Base-by-base conservation (phyloP, 2,329 filamentous ascomycete species). In the Leptodontidium sp. region DNA sequence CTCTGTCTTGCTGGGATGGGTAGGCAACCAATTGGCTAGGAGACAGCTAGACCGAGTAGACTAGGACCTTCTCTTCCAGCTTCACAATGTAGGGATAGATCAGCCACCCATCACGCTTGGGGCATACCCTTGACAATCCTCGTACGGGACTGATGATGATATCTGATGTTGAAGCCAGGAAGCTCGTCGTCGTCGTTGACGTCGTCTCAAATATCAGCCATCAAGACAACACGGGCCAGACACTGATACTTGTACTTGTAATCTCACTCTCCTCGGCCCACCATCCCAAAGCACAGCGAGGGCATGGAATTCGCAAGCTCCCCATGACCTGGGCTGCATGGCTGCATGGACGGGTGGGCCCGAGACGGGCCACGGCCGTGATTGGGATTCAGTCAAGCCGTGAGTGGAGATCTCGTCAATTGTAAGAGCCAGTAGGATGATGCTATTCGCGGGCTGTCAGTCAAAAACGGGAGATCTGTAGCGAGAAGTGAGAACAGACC, bases 401-500 rank as follows among this genome's bases (percentile, higher is more conserved):
- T 45, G 38, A 26, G 45, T 47, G 45, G 45, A 2, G 14, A 47
- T 21, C 45, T 17, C 12, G n/a, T 21, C 45, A 17, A 47, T 2
- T n/a, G 5, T 14, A 29, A 26, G 45, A 24, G 21, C 55, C 55
- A 38, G 29, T 21, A 14, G 35, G 8, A 40, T 2, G n/a, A 58
- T 58, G n/a, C 38, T 24, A 59, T 59, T 59, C 38, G 57, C 57
- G 57, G 57, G 57, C 32, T 43, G 35, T 26, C 57, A 45, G 7
- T 59, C 57, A n/a, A 43, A 59, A 59, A 59, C 57, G 57, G 57
- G 57, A 59, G 35, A 59, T 59, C 57, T 43, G 57, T 43, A 59
- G 57, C 57, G 57, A 59, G 57, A 49, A 26, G n/a, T 35, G 38
- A 26, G 38, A 43, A 40, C 35, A 15, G 38, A 43, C 14, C 21